phyloP scores from a whole-genome alignment of 2,329 filamentous ascomycete genomes.

The Trichoderma afroharzianum region DNA sequence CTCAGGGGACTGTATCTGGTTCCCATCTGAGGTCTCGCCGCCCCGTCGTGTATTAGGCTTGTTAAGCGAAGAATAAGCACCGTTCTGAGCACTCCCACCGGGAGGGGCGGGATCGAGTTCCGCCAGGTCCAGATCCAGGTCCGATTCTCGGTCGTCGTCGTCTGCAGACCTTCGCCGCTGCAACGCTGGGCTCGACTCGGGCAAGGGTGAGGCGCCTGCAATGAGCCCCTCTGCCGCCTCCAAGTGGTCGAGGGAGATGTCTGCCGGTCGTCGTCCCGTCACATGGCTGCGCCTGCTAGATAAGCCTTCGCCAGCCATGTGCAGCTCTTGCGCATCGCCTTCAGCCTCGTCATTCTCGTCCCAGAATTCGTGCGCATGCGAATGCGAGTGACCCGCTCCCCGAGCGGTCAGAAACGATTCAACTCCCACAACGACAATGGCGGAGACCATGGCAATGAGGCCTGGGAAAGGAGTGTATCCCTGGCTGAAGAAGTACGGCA shows the following conservation, averaged over 20 bases:
- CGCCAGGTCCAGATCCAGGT: slow-evolving; percentile 58
- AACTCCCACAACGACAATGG: slow-evolving; percentile 76
- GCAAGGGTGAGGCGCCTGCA: slow-evolving; percentile 55
- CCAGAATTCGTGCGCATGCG: slow-evolving; percentile 48
- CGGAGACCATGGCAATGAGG: slow-evolving; percentile 75
- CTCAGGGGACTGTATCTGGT: slow-evolving; percentile 42
- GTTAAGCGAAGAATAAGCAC: slow-evolving; percentile 33
- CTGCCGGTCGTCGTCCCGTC: slow-evolving; percentile 40
- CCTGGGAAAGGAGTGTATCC: slow-evolving; percentile 78
- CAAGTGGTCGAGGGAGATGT: slow-evolving; percentile 50
- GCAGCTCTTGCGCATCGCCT: slow-evolving; percentile 27
- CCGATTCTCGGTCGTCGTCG: slow-evolving; percentile 47
- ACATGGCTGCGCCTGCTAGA: slow-evolving; percentile 37
- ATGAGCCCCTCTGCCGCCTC: slow-evolving; percentile 55
- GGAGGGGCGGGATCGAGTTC: slow-evolving; percentile 50
- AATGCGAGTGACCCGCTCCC: slow-evolving; percentile 59
- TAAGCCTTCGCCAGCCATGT: slow-evolving; percentile 29
- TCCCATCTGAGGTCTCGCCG: slow-evolving; percentile 21
- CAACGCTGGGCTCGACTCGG: slow-evolving; percentile 46
- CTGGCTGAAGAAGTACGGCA: slow-evolving; percentile 74
- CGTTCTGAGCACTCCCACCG: slow-evolving; percentile 25
- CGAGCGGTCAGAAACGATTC: slow-evolving; percentile 84
- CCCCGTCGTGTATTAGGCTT: neutral
- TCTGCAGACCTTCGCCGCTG: slow-evolving; percentile 29
- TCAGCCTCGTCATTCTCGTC: slow-evolving; percentile 47